phyloP scores from a whole-genome alignment of 1,284 basidiomycete species.

The Cryptococcus jaspeensis region DNA sequence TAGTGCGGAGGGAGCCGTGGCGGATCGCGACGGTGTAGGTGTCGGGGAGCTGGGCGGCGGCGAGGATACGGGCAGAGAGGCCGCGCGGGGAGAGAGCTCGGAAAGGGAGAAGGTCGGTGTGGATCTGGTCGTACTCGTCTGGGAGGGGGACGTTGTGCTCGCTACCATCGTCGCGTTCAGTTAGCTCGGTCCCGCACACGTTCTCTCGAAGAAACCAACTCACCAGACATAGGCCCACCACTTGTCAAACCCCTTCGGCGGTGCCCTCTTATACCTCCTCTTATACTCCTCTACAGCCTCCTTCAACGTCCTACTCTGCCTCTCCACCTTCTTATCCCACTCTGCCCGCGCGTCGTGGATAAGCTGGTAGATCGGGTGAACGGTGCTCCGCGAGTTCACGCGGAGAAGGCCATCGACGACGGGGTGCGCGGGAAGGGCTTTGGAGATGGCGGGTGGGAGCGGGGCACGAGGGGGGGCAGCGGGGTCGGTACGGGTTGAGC shows the following conservation, averaged over 20 bases:
- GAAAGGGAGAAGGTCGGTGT: constrained; percentile 40
- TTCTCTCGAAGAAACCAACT: constrained; percentile 2
- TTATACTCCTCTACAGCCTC: constrained; percentile 61
- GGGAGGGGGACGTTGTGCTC: constrained; percentile 55
- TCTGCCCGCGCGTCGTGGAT: constrained; percentile 55
- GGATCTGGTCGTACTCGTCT: constrained; percentile 51
- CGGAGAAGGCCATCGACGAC: constrained; percentile 24
- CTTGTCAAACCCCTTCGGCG: constrained; percentile 60
- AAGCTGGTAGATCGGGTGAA: constrained; percentile 59
- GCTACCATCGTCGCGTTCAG: constrained; percentile 15
- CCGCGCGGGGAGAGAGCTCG: constrained; percentile 57
- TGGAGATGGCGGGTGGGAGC: too few relatives aligned
- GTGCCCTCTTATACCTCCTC: constrained; percentile 42
- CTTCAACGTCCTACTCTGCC: constrained; percentile 58
- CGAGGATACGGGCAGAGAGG: constrained; percentile 61
- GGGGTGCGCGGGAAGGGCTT: constrained; percentile 3
- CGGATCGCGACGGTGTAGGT: constrained; percentile 33
- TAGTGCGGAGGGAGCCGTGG: constrained; percentile 25
- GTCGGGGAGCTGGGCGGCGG: constrained; percentile 30
- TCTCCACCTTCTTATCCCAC: constrained; percentile 55
- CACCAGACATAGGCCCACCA: constrained; percentile 55
- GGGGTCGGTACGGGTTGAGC: too few relatives aligned
- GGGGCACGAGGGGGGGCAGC: too few relatives aligned
- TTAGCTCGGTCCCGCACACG: background rate
- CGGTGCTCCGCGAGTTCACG: constrained; percentile 18